Evolutionary conservation across 2,329 filamentous ascomycete species (phyloP).

Genomic region (Pseudopyricularia cyperi): DNA sequence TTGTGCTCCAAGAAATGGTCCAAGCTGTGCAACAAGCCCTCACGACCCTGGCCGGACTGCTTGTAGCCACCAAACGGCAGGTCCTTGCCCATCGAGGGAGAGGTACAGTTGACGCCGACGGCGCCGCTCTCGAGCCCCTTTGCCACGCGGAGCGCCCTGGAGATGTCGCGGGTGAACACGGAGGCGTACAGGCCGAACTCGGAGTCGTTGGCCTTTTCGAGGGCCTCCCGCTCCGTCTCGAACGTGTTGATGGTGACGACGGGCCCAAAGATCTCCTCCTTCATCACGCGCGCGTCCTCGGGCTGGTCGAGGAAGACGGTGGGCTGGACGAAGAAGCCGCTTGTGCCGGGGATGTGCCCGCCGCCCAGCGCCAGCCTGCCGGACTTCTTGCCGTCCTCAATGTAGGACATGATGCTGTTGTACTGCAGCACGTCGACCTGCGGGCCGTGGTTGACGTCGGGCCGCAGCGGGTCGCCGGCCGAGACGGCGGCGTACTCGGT

Average conservation of each 20-base stretch:
- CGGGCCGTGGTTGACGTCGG: constrained; percentile 24
- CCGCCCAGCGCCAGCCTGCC: constrained; percentile 14
- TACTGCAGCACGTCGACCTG: constrained; percentile 29
- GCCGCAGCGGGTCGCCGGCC: constrained; percentile 20
- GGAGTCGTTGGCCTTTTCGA: constrained; percentile 35
- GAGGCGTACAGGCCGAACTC: constrained; percentile 38
- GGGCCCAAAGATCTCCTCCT: constrained; percentile 41
- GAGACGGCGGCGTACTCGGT: constrained; percentile 25
- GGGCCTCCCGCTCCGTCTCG: constrained; percentile 34
- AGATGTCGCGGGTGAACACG: constrained; percentile 37
- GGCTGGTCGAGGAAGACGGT: constrained; percentile 23
- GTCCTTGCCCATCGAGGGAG: constrained; percentile 17
- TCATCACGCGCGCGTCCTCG: constrained; percentile 24
- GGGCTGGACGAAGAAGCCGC: constrained; percentile 23
- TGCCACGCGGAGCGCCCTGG: constrained; percentile 17
- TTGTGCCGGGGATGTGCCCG: constrained; percentile 6
- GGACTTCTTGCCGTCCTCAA: constrained; percentile 18
- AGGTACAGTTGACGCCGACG: constrained; percentile 37
- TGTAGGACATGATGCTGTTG: constrained; percentile 22
- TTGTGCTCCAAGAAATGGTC: constrained; percentile 19
- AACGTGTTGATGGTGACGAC: constrained; percentile 37
- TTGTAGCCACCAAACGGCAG: constrained; percentile 27
- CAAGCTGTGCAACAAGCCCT: constrained; percentile 19
- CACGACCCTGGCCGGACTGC: constrained; percentile 20
- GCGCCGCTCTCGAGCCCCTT: constrained; percentile 39